Percentiles rank a stretch among this genome's conserved stretches.
These are phyloP conservation scores for Suillus spraguei DNA, from an alignment of 768 basidiomycete genomes.

Conservation along the genomic window DNA sequence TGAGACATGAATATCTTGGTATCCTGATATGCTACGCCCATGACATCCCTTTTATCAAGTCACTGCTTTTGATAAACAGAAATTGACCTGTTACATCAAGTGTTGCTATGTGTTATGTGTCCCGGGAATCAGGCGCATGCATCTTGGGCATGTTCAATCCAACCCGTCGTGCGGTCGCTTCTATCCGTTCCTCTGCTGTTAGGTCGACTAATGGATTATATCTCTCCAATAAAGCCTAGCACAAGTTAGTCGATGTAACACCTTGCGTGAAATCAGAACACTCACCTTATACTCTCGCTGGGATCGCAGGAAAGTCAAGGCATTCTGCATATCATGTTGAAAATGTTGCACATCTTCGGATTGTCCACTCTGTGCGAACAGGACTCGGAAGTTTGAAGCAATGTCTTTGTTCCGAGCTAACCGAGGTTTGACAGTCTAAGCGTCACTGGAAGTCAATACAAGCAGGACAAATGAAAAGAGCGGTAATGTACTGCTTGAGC, in stretches of 20 bases:
- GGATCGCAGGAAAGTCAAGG: conserved; percentile 67
- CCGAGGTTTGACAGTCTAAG: conserved; percentile 41
- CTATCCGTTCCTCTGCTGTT: conserved; percentile 76
- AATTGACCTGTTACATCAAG: neutral
- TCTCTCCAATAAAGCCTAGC: conserved; percentile 74
- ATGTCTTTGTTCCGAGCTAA: conserved; percentile 44
- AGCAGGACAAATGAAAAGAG: conserved; percentile 10
- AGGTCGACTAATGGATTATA: conserved; percentile 88
- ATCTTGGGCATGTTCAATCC: conserved; percentile 80
- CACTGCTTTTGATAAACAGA: neutral
- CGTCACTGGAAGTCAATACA: conserved; percentile 1
- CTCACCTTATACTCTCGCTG: conserved; percentile 78
- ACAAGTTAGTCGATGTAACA: conserved; percentile 1
- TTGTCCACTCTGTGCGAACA: conserved; percentile 47
- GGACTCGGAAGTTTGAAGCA: conserved; percentile 50
- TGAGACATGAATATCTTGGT: neutral
- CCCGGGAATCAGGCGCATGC: conserved; percentile 18
- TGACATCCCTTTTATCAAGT: neutral
- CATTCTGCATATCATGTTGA: conserved; percentile 56
- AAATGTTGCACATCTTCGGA: conserved; percentile 28
- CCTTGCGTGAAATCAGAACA: conserved; percentile 8
- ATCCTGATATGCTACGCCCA: neutral
- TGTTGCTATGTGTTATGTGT: neutral
- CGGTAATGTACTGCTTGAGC: conserved; percentile 25
- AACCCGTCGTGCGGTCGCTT: conserved; percentile 84